phyloP scores from a whole-genome alignment of 805 yeast genomes.

The Wickerhamiella lipophila region DNA sequence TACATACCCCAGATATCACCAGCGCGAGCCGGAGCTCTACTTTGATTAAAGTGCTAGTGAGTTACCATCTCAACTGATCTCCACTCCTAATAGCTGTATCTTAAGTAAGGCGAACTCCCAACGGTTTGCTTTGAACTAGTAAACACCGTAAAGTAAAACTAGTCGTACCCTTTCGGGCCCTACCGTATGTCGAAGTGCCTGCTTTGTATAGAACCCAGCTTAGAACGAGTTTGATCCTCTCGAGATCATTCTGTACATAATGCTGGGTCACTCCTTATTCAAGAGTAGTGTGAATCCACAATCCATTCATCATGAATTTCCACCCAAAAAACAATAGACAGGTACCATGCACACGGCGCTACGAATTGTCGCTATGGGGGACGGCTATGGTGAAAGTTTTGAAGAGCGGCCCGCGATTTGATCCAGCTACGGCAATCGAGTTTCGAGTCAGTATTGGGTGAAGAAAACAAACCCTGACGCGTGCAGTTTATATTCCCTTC shows the following conservation, averaged over 20 bases:
- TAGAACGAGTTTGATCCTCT: background rate
- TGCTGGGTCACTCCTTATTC: background rate
- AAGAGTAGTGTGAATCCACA: background rate
- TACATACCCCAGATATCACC: constrained; percentile 1
- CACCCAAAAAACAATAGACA: background rate
- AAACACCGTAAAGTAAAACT: background rate
- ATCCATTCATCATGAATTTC: background rate
- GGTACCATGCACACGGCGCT: constrained; percentile 1
- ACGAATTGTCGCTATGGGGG: background rate
- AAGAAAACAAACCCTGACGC: background rate
- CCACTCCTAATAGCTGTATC: background rate
- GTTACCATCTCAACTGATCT: background rate
- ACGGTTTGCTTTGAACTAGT: background rate
- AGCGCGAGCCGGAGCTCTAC: constrained; percentile 4
- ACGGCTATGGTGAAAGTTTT: background rate
- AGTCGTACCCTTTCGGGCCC: background rate
- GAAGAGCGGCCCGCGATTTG: background rate
- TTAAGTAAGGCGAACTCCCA: constrained; percentile 1
- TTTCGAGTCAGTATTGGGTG: background rate
- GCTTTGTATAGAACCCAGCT: background rate
- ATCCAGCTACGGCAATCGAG: background rate
- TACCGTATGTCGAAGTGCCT: background rate
- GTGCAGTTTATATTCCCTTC: background rate
- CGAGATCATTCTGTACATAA: background rate
- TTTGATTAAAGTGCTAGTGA: background rate